Conservation (phyloP, 306 rosid genomes). For the Prunus mume region DNA sequence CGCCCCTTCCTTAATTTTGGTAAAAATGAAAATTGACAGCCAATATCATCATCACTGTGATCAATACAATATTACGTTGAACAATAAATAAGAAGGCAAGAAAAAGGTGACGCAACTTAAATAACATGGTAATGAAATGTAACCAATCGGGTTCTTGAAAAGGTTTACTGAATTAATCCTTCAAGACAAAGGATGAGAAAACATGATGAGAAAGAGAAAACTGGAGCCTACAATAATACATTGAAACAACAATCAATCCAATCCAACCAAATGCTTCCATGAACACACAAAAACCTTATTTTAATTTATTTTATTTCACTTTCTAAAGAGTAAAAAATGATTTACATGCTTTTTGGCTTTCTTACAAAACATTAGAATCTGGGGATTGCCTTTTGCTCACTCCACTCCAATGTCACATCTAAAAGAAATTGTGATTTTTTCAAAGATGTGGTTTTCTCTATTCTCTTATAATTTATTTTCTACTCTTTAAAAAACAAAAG, state of each 20-base stretch:
- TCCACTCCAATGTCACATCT: neutral
- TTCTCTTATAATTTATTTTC: neutral
- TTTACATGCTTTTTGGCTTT: neutral
- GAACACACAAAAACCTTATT: neutral
- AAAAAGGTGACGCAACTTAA: neutral
- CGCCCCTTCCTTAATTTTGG: no score
- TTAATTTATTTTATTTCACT: slow-evolving; percentile 21
- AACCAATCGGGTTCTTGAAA: neutral
- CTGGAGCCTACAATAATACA: neutral
- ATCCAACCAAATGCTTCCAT: neutral
- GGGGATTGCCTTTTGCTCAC: neutral
- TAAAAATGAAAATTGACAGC: no score
- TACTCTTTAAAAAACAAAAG: slow-evolving; percentile 15
- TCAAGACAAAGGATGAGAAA: neutral
- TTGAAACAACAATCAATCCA: neutral
- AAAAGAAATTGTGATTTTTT: neutral
- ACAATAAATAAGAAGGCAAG: neutral
- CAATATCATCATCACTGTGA: no score
- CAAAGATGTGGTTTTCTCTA: neutral
- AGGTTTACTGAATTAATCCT: neutral
- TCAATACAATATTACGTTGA: no score
- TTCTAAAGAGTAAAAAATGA: neutral
- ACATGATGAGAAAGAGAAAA: neutral
- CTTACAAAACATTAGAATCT: neutral
- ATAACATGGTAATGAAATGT: neutral